Evolutionary conservation across 345 rosid species (phyloP).

Genomic region (Geranium brycei): DNA sequence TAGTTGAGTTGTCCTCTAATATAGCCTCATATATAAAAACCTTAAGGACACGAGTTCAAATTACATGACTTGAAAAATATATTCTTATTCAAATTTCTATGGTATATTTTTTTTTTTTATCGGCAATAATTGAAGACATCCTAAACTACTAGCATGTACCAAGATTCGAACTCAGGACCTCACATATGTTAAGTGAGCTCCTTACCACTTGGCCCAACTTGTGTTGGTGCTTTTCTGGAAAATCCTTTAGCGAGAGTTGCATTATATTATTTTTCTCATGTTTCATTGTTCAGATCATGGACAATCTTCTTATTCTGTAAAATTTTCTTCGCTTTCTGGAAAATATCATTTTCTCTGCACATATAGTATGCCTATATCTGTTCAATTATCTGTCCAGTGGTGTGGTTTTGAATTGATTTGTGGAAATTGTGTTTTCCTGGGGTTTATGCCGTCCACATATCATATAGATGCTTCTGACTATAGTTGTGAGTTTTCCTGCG

Average conservation of each 20-base stretch:
- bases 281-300: conserved; percentile 11
- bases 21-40: too few relatives aligned
- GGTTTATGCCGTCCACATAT: background rate
- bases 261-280: background rate
- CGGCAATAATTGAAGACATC: too few relatives aligned
- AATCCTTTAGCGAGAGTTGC: background rate
- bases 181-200: too few relatives aligned
- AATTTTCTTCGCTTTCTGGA: background rate
- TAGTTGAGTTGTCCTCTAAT: too few relatives aligned
- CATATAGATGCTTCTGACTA: background rate
- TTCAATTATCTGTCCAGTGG: background rate
- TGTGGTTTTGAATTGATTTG: background rate
- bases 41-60: too few relatives aligned
- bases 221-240: background rate
- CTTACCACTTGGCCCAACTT: too few relatives aligned
- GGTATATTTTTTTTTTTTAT: too few relatives aligned
- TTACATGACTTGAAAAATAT: too few relatives aligned
- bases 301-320: conserved; percentile 2
- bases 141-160: too few relatives aligned
- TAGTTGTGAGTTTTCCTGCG: too few relatives aligned
- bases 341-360: background rate
- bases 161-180: too few relatives aligned
- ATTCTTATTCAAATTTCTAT: too few relatives aligned
- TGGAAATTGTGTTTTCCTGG: background rate
- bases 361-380: background rate